Percentiles rank a stretch among this genome's conserved stretches.
Evolutionary conservation across 1,284 basidiomycete genomes (phyloP).

Genomic region (Neonothopanus nambi): DNA sequence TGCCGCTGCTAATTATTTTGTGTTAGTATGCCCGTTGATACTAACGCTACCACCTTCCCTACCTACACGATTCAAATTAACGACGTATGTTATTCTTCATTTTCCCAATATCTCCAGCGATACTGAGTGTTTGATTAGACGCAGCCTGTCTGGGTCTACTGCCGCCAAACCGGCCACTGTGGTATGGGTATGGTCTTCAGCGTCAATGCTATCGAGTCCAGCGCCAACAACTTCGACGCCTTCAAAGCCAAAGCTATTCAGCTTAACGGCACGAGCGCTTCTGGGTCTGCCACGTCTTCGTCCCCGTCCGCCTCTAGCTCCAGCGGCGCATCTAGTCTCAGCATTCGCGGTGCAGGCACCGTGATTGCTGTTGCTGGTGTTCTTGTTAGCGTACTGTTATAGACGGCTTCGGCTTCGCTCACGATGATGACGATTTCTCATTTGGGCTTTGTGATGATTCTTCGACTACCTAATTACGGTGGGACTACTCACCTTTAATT

Average conservation of each 20-base stretch:
- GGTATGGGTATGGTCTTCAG: slow-evolving; percentile 67
- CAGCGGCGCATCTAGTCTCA: slow-evolving; percentile 5
- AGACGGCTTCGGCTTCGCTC: neutral
- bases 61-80: slow-evolving; percentile 57
- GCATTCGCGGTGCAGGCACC: slow-evolving; percentile 17
- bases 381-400: slow-evolving; percentile 9
- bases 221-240: slow-evolving; percentile 56
- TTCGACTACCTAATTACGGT: no score
- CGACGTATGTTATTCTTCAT: no score
- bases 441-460: neutral
- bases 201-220: slow-evolving; percentile 55
- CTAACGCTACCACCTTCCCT: slow-evolving; percentile 46
- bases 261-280: slow-evolving; percentile 37
- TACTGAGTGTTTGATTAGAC: no score
- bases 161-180: slow-evolving; percentile 49
- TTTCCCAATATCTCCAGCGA: no score
- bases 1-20: no score
- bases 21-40: slow-evolving; percentile 51
- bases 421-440: neutral
- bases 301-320: slow-evolving; percentile 34
- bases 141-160: slow-evolving; percentile 50
- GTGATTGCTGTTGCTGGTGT: slow-evolving; percentile 8
- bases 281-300: slow-evolving; percentile 27
- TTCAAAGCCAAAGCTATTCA: slow-evolving; percentile 50
- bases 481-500: no score